Base-by-base conservation (phyloP, 2,329 filamentous ascomycete species). In the Botryotinia narcissicola region DNA sequence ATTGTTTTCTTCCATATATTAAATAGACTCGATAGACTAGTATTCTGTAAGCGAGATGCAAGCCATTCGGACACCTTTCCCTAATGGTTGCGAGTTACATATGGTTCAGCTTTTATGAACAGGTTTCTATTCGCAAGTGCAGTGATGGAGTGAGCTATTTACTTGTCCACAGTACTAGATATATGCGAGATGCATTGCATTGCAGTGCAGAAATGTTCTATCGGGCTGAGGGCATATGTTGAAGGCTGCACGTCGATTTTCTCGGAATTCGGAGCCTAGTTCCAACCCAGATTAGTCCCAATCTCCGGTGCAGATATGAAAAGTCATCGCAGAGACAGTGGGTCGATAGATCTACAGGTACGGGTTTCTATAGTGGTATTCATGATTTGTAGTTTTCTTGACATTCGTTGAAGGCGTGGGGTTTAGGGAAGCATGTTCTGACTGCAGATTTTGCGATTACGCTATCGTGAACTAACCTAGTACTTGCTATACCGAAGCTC, bases 21-120 rank as follows among this genome's bases (percentile, higher is more conserved):
- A 51, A 32, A n/a, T 20, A 14, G 32, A 16, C 4, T n/a, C 35
- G 32, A 37, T 20, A 20, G 32, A 25, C 4, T 40, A 29, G 35
- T 64, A 40, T 40, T 25, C 29, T 59, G n/a, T 57, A 71, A 63
- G 57, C 44, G 42, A 68, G 46, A 48, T 68, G 32, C 46, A 25
- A 68, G 25, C 46, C 35, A 54, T 48, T 51, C 69, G 69, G 57
- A 29, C 37, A 29, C 35, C n/a, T 22, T 63, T 46, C 40, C 54
- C 20, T 14, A 59, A 44, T 46, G 7, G n/a, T 35, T 9, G 22
- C 18, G 29, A 25, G 9, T 8, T 18, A 48, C 42, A 51, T 32
- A 37, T 71, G 32, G 32, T 62, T 46, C 42, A 40, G 42, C 57
- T 71, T 46, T 10, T 14, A 57, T 22, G 25, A 69, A 54, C 9